Evolutionary conservation across 306 rosid species (phyloP).

Genomic region (Sicyos baderoa): DNA sequence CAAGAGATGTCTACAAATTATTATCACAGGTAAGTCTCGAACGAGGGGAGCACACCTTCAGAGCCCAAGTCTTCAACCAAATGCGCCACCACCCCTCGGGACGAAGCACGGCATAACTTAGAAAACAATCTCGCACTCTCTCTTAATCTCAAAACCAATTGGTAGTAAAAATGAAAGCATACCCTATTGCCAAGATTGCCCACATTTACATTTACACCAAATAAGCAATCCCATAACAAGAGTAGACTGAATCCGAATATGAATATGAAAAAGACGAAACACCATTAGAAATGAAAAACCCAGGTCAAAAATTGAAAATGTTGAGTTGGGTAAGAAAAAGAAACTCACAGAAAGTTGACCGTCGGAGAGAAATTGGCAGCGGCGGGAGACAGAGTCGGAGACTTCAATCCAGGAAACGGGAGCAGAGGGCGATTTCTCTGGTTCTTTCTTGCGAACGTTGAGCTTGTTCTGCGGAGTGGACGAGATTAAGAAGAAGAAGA

Average conservation of each 20-base stretch:
- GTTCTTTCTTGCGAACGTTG: conserved; percentile 34
- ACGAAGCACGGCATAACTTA: not conserved
- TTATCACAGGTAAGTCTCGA: no score
- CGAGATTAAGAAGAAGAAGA: conserved; percentile 8
- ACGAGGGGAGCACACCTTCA: no score
- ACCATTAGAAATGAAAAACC: not conserved
- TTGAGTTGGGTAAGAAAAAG: not conserved
- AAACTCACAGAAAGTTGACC: conserved; percentile 61
- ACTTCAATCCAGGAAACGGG: conserved; percentile 61
- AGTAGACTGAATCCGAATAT: not conserved
- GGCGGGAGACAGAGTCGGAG: conserved; percentile 48
- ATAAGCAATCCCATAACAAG: not conserved
- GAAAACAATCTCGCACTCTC: not conserved
- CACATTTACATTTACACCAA: not conserved
- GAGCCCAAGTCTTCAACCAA: no score
- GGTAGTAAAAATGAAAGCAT: not conserved
- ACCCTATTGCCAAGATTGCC: not conserved
- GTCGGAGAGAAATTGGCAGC: conserved; percentile 44
- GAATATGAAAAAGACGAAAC: not conserved
- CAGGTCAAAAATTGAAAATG: not conserved
- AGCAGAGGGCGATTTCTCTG: conserved; percentile 28
- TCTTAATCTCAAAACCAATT: not conserved
- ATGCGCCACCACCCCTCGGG: no score
- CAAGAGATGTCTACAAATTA: no score
- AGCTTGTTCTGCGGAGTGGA: conserved; percentile 37